Conservation (phyloP, 352 stramenopile species). For the Globisporangium nunn region DNA sequence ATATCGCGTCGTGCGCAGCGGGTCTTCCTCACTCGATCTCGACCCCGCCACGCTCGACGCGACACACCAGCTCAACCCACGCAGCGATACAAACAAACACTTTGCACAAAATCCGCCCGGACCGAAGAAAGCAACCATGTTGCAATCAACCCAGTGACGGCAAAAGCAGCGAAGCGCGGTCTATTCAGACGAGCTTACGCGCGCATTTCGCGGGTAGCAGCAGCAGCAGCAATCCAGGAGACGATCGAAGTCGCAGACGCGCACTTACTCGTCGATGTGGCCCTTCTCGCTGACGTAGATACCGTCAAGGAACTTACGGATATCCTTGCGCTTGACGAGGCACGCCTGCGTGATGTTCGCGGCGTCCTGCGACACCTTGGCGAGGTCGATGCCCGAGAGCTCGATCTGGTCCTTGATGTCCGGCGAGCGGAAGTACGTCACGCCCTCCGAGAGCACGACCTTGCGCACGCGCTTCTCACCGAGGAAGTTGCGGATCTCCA, state of each 20-base stretch:
- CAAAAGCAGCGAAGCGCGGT: conserved; percentile 26
- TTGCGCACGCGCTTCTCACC: conserved; percentile 98
- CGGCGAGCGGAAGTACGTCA: conserved; percentile 92
- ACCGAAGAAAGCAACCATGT: conserved; percentile 81
- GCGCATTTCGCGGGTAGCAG: conserved; percentile 7
- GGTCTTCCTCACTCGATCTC: too few species aligned
- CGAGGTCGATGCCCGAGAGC: conserved; percentile 96
- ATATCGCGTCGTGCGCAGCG: too few species aligned
- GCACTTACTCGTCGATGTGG: conserved; percentile 56
- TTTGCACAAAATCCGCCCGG: conserved; percentile 84
- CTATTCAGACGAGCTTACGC: conserved; percentile 12
- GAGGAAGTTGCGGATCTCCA: conserved; percentile 99
- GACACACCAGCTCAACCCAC: background rate
- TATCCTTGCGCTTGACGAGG: conserved; percentile 88
- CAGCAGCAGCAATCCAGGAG: conserved; percentile 13
- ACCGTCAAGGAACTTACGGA: conserved; percentile 99
- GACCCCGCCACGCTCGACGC: too few species aligned
- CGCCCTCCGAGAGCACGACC: conserved; percentile 91
- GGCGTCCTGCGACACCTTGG: conserved; percentile 91
- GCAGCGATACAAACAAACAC: conserved; percentile 14
- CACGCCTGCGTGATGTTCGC: conserved; percentile 85
- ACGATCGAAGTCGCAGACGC: background rate
- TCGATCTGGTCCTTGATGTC: conserved; percentile 99
- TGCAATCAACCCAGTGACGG: conserved; percentile 89
- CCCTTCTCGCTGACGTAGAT: conserved; percentile 99